phyloP scores from a whole-genome alignment of 2,329 filamentous ascomycete genomes.

The Penicillium sp. region DNA sequence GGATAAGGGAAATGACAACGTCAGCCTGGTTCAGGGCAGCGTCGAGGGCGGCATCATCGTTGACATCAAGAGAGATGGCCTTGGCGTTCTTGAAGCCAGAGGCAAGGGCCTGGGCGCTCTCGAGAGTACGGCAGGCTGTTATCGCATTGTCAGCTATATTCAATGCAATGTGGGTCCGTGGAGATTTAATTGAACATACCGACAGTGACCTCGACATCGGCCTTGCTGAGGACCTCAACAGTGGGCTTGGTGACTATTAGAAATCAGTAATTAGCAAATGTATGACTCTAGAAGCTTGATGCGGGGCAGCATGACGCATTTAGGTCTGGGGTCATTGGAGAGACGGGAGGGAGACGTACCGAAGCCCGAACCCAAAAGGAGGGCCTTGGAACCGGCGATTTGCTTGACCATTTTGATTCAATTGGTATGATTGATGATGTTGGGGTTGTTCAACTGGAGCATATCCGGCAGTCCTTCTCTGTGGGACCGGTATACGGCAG shows the following conservation, averaged over 20 bases:
- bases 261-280: constrained; percentile 11
- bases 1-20: constrained; percentile 78
- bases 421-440: constrained; percentile 16
- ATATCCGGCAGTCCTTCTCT: background rate
- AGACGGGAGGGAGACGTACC: constrained; percentile 25
- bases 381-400: constrained; percentile 41
- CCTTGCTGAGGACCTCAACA: constrained; percentile 60
- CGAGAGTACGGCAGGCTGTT: constrained; percentile 76
- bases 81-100: constrained; percentile 68
- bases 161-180: background rate
- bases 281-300: constrained; percentile 7
- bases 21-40: constrained; percentile 76
- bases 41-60: constrained; percentile 71
- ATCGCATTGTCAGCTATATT: background rate
- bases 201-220: constrained; percentile 64
- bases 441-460: constrained; percentile 8
- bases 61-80: constrained; percentile 82
- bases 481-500: constrained; percentile 18
- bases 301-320: constrained; percentile 19
- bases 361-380: constrained; percentile 40
- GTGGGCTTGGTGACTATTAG: constrained; percentile 59
- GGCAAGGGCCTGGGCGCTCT: constrained; percentile 71
- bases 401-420: constrained; percentile 36
- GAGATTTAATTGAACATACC: constrained; percentile 46
- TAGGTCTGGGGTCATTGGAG: background rate